Evolutionary conservation across 495 filamentous ascomycete species (phyloP).

Genomic region (Beverwykella pulmonaria): DNA sequence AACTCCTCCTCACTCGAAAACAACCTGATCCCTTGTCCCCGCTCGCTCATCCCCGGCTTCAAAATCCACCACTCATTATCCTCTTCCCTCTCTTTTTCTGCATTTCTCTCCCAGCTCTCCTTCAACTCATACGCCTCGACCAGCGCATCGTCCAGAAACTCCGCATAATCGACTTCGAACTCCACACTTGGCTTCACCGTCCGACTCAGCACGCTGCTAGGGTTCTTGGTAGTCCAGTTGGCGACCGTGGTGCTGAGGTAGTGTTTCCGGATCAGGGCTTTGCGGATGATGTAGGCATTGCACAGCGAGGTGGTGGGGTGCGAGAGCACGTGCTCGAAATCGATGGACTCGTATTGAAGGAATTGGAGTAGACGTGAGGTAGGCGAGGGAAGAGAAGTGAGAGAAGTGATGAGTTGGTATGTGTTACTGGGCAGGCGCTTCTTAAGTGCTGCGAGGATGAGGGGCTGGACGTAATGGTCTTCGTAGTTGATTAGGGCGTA

Average conservation of each 20-base stretch:
- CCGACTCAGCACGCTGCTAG: constrained; percentile 63
- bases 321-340: constrained; percentile 71
- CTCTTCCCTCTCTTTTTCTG: constrained; percentile 41
- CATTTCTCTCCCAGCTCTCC: constrained; percentile 72
- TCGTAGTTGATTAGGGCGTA: constrained; percentile 82
- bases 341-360: constrained; percentile 79
- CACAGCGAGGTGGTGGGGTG: constrained; percentile 63
- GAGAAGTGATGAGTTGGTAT: constrained; percentile 52
- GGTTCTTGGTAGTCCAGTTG: constrained; percentile 81
- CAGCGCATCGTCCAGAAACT: constrained; percentile 92
- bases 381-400: constrained; percentile 50
- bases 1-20: constrained; percentile 83
- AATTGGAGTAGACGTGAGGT: constrained; percentile 71
- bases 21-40: constrained; percentile 86
- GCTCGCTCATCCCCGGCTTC: constrained; percentile 95
- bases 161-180: constrained; percentile 94
- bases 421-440: constrained; percentile 57
- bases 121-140: constrained; percentile 84
- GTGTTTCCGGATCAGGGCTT: constrained; percentile 96
- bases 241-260: constrained; percentile 79
- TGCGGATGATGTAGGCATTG: constrained; percentile 90
- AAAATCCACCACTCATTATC: constrained; percentile 95
- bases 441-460: constrained; percentile 72
- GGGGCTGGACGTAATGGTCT: constrained; percentile 80
- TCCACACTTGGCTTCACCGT: constrained; percentile 74